Percentiles rank a stretch among this genome's conserved stretches.
These are phyloP conservation scores for Cerrena zonata DNA, from an alignment of 1,284 basidiomycete species.

Conservation along the genomic window DNA sequence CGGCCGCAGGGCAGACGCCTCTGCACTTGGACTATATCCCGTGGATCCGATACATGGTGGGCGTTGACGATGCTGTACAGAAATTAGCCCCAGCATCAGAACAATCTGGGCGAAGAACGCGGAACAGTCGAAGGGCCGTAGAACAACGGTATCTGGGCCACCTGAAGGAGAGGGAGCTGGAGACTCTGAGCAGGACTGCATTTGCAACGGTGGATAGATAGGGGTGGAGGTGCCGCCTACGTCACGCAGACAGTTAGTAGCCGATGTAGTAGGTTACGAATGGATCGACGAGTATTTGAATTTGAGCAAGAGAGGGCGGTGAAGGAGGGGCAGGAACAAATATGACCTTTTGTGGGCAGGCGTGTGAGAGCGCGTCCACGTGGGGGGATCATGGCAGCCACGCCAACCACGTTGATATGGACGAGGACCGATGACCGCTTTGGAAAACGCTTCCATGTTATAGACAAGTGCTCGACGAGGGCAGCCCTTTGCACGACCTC, in stretches of 20 bases:
- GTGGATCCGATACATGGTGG: conserved; percentile 63
- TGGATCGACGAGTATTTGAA: too few relatives aligned
- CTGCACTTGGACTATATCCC: conserved; percentile 70
- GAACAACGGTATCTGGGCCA: conserved; percentile 37
- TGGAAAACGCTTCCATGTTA: conserved; percentile 17
- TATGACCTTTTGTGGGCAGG: conserved; percentile 20
- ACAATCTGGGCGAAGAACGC: conserved; percentile 38
- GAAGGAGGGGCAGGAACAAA: conserved; percentile 9
- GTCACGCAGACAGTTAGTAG: too few relatives aligned
- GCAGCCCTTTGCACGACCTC: conserved; percentile 14
- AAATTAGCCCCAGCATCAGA: conserved; percentile 21
- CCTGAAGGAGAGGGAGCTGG: conserved; percentile 34
- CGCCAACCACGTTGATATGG: conserved; percentile 20
- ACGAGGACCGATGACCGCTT: conserved; percentile 13
- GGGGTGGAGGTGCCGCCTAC: too few relatives aligned
- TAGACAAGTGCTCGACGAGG: conserved; percentile 4
- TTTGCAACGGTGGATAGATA: conserved; percentile 9
- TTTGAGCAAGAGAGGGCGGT: too few relatives aligned
- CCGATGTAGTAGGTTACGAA: too few relatives aligned
- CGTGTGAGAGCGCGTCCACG: conserved; percentile 18
- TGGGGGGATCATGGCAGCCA: conserved; percentile 27
- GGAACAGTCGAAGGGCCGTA: conserved; percentile 46
- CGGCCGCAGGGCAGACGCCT: conserved; percentile 19
- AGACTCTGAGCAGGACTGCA: conserved; percentile 26
- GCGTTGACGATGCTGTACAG: conserved; percentile 55